Percentiles rank a stretch among this genome's conserved stretches.
Conservation (phyloP, 257 asterid genomes). For the Gentiana straminea region DNA sequence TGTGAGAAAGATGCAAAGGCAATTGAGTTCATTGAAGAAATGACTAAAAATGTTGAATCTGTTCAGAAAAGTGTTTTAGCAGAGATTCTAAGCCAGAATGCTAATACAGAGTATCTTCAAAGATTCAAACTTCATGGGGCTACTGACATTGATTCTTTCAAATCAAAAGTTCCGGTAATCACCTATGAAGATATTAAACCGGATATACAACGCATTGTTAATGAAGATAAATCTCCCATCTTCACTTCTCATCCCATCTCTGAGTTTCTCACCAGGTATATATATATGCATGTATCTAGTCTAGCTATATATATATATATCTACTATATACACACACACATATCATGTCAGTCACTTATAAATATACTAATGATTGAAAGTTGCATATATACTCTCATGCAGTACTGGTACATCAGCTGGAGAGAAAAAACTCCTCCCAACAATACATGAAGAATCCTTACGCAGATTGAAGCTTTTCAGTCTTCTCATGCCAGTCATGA, state of each 20-base stretch:
- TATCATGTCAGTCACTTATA: too few relatives aligned
- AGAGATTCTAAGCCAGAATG: constrained; percentile 7
- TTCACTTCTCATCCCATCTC: constrained; percentile 60
- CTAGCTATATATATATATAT: too few relatives aligned
- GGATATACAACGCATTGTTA: constrained; percentile 58
- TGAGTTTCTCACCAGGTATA: constrained; percentile 75
- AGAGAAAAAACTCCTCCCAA: constrained; percentile 80
- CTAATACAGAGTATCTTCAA: constrained; percentile 1
- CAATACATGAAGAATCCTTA: constrained; percentile 54
- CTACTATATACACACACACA: too few relatives aligned
- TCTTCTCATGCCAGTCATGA: constrained; percentile 87
- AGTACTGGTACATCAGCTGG: constrained; percentile 81
- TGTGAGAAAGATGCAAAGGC: constrained; percentile 43
- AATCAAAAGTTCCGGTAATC: constrained; percentile 57
- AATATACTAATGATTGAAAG: too few relatives aligned
- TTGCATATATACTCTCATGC: too few relatives aligned
- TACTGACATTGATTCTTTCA: constrained; percentile 46
- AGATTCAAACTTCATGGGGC: constrained; percentile 41
- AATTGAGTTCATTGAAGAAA: constrained; percentile 51
- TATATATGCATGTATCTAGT: too few relatives aligned
- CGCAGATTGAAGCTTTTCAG: constrained; percentile 57
- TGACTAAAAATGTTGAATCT: constrained; percentile 36
- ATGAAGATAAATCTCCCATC: constrained; percentile 65
- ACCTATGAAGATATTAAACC: constrained; percentile 12
- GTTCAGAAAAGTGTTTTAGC: constrained; percentile 53